phyloP scores from a whole-genome alignment of 352 stramenopile genomes.

The Albugo candida region DNA sequence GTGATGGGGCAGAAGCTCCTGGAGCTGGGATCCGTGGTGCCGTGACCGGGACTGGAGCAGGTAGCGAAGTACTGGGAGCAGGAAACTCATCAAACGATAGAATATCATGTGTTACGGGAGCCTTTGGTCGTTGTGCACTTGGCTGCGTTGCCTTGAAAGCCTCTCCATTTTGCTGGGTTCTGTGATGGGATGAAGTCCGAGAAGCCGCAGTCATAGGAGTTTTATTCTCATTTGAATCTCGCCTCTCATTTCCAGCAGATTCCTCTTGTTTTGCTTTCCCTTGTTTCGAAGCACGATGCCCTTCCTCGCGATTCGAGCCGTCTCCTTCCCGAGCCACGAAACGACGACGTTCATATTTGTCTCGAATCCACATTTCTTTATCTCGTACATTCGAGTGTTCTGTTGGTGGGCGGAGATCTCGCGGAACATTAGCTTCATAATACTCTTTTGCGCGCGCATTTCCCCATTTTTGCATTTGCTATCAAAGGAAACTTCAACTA shows the following conservation, averaged over 20 bases:
- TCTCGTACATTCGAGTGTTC: slow-evolving; percentile 70
- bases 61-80: slow-evolving; percentile 8
- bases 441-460: slow-evolving; percentile 79
- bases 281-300: slow-evolving; percentile 10
- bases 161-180: slow-evolving; percentile 7
- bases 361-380: slow-evolving; percentile 80
- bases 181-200: slow-evolving; percentile 12
- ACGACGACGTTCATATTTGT: slow-evolving; percentile 80
- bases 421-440: slow-evolving; percentile 71
- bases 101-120: slow-evolving; percentile 23
- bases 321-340: slow-evolving; percentile 32
- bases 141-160: slow-evolving; percentile 9
- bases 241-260: slow-evolving; percentile 6
- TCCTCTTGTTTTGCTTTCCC: slow-evolving; percentile 13
- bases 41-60: slow-evolving; percentile 6
- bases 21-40: slow-evolving; percentile 2
- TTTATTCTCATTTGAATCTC: slow-evolving; percentile 9
- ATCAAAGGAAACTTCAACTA: neutral
- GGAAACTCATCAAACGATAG: slow-evolving; percentile 44
- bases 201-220: slow-evolving; percentile 14
- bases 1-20: neutral
- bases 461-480: slow-evolving; percentile 84
- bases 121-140: slow-evolving; percentile 15
- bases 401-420: slow-evolving; percentile 54
- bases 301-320: slow-evolving; percentile 11